Base-by-base conservation (phyloP, 2,329 filamentous ascomycete species). In the Diplodia mutila region DNA sequence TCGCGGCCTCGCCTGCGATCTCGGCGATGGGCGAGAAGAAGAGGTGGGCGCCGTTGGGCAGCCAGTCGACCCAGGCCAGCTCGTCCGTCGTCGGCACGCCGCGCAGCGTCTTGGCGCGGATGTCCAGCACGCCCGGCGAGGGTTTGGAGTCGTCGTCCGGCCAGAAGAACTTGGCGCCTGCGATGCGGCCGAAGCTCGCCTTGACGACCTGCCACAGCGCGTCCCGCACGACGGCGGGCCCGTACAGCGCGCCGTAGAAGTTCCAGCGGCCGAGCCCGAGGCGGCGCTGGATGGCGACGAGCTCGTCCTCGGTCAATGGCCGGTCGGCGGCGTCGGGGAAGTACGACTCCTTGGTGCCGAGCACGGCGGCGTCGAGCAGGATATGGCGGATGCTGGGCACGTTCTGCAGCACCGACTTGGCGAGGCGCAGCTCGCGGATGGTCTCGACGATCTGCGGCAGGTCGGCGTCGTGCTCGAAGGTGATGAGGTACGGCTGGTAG, bases 401-500 rank as follows among this genome's bases (percentile, higher is more conserved):
- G 59, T 84, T 84, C 23, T 83, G 81, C 0, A 85, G 66, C 1
- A 83, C 73, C 73, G 82, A 32, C 29, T 32, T 81, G 29, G 55
- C 65, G 46, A 67, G 34, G n/a, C 65, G 65, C n/a, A 84, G 77
- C 4, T 82, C 81, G 2, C 84, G 78, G 69, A 85, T 83, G 55
- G 83, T 82, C 66, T 85, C 82, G 66, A 84, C 78, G 49, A 83
- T 77, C 49, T 82, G 75, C 8, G 80, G 76, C 7, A 86, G 78
- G 68, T 86, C 82, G 39, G 84, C 81, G 49, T 85, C 84, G 48
- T 77, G 79, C 0, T 81, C 80, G 42, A 86, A 80, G 0, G 82
- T 84, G 70, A 81, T 76, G 54, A 80, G 69, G 64, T 79, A 79
- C 18, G 75, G 75, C 75, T 85, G 81, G 68, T 83, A 82, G 1